A percentile compares a stretch with the other conserved stretches of the same genome.
These are phyloP conservation scores for Cyanidiococcus yangmingshanensis DNA, from an alignment of 23 red algal species.

Conservation along the genomic window DNA sequence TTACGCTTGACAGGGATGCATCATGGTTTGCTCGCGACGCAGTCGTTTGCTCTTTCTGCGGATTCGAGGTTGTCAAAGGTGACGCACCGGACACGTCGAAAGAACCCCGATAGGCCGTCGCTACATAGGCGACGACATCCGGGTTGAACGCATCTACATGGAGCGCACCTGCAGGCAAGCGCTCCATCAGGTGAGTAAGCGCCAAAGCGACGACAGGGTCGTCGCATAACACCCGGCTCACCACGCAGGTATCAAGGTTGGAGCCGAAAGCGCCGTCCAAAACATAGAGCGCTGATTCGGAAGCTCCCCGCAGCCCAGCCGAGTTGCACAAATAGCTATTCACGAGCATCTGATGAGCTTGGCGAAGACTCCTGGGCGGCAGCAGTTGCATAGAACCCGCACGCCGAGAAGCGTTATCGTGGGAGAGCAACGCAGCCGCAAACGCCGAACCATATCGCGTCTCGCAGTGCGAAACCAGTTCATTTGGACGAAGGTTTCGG, in stretches of 20 bases:
- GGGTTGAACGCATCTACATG: not conserved
- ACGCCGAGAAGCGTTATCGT: not conserved
- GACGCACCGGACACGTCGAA: not conserved
- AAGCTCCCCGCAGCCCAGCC: not conserved
- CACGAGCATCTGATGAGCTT: not conserved
- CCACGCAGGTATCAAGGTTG: not conserved
- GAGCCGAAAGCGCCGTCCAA: conserved; percentile 8
- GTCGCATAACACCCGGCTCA: conserved; percentile 1
- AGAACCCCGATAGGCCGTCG: not conserved
- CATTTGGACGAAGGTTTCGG: not conserved
- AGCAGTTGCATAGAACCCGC: not conserved
- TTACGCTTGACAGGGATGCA: not conserved
- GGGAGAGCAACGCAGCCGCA: not conserved
- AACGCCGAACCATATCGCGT: not conserved
- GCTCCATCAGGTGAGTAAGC: conserved; percentile 8
- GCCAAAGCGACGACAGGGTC: not conserved
- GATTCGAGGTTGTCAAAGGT: not conserved
- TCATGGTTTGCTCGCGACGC: not conserved
- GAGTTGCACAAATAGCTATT: not conserved
- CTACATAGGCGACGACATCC: conserved; percentile 1
- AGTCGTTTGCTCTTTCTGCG: not conserved
- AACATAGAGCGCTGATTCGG: not conserved
- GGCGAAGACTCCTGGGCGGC: not conserved
- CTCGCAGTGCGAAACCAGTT: not conserved
- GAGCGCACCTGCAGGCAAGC: not conserved